These are phyloP conservation scores for Aureobasidium sp. DNA, from an alignment of 2,329 filamentous ascomycete genomes.

Conservation along the genomic window DNA sequence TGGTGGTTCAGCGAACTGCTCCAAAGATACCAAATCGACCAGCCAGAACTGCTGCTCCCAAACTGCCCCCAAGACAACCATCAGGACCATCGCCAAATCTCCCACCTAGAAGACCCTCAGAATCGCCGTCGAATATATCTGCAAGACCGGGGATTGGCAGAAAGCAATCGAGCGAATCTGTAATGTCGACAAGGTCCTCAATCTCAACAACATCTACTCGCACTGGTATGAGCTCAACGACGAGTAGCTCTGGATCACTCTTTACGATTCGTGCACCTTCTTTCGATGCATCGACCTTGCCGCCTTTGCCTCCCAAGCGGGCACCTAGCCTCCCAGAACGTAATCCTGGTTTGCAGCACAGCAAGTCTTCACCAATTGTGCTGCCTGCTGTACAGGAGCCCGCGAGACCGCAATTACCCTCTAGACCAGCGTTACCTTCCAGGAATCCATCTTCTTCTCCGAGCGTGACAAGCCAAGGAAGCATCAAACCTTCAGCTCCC, in stretches of 20 bases:
- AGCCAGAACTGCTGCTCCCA: slow-evolving; percentile 34
- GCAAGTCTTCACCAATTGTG: slow-evolving; percentile 37
- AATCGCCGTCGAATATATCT: slow-evolving; percentile 18
- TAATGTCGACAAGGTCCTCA: slow-evolving; percentile 55
- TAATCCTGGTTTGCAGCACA: slow-evolving; percentile 39
- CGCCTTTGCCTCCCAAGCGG: slow-evolving; percentile 59
- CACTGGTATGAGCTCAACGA: slow-evolving; percentile 40
- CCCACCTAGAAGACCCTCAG: slow-evolving; percentile 22
- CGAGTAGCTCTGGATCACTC: slow-evolving; percentile 18
- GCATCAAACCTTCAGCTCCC: slow-evolving; percentile 30
- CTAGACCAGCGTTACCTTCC: slow-evolving; percentile 25
- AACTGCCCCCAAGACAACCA: slow-evolving; percentile 48
- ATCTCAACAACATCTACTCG: slow-evolving; percentile 56
- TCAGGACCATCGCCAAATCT: slow-evolving; percentile 40
- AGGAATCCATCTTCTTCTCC: slow-evolving; percentile 31
- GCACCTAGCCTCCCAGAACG: slow-evolving; percentile 46
- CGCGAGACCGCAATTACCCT: slow-evolving; percentile 19
- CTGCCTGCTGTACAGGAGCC: slow-evolving; percentile 29
- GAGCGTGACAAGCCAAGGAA: slow-evolving; percentile 1
- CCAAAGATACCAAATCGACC: slow-evolving; percentile 56
- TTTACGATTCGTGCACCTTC: slow-evolving; percentile 50
- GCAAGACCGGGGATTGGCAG: slow-evolving; percentile 32
- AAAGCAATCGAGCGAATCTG: slow-evolving; percentile 54
- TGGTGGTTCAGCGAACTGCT: slow-evolving; percentile 39
- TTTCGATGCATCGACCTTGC: slow-evolving; percentile 61